These are phyloP conservation scores for Coemansia sp. DNA, from an alignment of 192 early-diverging fungal species.

Conservation along the genomic window DNA sequence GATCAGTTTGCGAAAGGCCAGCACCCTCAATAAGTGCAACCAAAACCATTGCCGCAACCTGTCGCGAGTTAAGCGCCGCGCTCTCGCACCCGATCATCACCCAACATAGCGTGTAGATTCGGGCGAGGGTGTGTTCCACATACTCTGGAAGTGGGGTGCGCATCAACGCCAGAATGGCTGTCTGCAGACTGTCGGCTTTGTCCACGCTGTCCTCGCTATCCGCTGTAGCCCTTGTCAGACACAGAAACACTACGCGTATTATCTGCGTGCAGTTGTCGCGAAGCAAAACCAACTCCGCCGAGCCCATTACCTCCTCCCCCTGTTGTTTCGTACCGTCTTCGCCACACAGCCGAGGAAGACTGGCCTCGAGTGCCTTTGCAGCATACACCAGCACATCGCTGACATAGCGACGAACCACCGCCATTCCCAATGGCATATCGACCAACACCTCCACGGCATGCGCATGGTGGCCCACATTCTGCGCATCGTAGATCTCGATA, in stretches of 20 bases:
- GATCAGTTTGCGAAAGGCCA: slow-evolving; percentile 11
- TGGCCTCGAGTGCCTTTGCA: slow-evolving; percentile 17
- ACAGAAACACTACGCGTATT: slow-evolving; percentile 39
- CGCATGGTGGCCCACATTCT: slow-evolving; percentile 26
- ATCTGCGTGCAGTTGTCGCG: slow-evolving; percentile 41
- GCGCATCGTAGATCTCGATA: slow-evolving; percentile 17
- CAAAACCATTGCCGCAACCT: slow-evolving; percentile 48
- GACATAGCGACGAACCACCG: slow-evolving; percentile 22
- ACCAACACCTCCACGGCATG: slow-evolving; percentile 40
- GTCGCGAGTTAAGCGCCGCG: slow-evolving; percentile 39
- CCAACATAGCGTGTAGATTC: slow-evolving; percentile 37
- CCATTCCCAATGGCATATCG: slow-evolving; percentile 24
- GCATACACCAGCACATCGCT: slow-evolving; percentile 30
- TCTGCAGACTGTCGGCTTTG: slow-evolving; percentile 8
- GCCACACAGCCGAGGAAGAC: slow-evolving; percentile 14
- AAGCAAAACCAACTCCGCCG: slow-evolving; percentile 30
- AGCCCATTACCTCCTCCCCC: slow-evolving; percentile 18
- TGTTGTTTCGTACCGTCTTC: no score
- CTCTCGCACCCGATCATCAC: slow-evolving; percentile 25
- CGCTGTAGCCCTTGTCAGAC: slow-evolving; percentile 27
- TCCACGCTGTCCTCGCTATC: slow-evolving; percentile 1
- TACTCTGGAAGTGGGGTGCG: slow-evolving; percentile 19
- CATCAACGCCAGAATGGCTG: slow-evolving; percentile 33
- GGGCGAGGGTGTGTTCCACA: slow-evolving; percentile 25
- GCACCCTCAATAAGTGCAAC: slow-evolving; percentile 43